phyloP scores from a whole-genome alignment of 345 rosid genomes.

The Durio zibethinus region DNA sequence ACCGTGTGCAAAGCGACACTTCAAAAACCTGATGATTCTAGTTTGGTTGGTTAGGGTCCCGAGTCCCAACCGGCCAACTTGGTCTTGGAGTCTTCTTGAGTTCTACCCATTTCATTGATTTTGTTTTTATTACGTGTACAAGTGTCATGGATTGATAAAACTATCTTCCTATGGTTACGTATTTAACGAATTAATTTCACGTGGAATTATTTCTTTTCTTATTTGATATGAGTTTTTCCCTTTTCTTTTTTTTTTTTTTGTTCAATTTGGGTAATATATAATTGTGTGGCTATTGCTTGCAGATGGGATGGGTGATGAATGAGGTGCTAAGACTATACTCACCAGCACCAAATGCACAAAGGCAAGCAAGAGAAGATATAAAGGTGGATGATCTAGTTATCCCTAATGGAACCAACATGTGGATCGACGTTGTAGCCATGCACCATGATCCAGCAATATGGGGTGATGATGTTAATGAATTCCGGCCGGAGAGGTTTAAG shows the following conservation, averaged over 20 bases:
- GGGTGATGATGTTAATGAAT: conserved; percentile 75
- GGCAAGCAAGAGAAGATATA: conserved; percentile 69
- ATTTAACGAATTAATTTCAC: conserved; percentile 1
- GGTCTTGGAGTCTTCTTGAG: background rate
- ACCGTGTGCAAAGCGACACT: too few species aligned
- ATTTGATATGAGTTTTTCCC: background rate
- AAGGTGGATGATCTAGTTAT: conserved; percentile 39
- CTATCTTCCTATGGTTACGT: background rate
- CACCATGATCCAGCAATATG: conserved; percentile 77
- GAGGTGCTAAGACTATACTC: conserved; percentile 75
- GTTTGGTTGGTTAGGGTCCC: background rate
- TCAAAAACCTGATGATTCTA: background rate
- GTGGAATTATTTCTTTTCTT: background rate
- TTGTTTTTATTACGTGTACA: background rate
- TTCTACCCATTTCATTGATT: background rate
- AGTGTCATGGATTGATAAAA: background rate
- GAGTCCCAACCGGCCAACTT: background rate
- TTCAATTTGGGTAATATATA: background rate
- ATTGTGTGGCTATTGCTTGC: conserved; percentile 19
- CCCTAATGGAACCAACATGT: conserved; percentile 72
- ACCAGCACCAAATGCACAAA: conserved; percentile 79
- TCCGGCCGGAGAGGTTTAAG: conserved; percentile 79
- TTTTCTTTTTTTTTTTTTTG: too few species aligned
- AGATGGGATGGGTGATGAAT: conserved; percentile 93
- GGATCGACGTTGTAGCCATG: conserved; percentile 91